phyloP scores from a whole-genome alignment of 2,329 filamentous ascomycete genomes.

The Colletotrichum filicis region DNA sequence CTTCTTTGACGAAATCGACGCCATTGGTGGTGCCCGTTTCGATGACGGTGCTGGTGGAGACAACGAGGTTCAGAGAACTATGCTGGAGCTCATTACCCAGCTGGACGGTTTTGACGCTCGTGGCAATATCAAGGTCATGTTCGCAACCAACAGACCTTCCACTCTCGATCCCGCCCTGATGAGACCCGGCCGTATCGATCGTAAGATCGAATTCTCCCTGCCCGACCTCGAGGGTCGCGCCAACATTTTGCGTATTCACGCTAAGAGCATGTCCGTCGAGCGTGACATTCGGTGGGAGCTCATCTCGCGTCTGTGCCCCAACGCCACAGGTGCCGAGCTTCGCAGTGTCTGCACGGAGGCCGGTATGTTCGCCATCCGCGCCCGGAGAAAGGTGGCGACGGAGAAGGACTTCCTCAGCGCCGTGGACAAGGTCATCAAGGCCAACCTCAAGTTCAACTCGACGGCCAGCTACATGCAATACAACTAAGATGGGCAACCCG shows the following conservation, averaged over 20 bases:
- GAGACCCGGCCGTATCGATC: constrained; percentile 95
- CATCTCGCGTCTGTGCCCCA: constrained; percentile 95
- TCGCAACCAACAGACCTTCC: constrained; percentile 95
- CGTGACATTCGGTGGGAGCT: constrained; percentile 99
- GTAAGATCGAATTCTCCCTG: constrained; percentile 98
- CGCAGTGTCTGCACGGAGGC: constrained; percentile 97
- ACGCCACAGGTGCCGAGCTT: constrained; percentile 95
- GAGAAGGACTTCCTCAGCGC: constrained; percentile 99
- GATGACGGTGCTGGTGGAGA: constrained; percentile 97
- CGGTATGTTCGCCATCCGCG: constrained; percentile 97
- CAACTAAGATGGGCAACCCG: constrained; percentile 72
- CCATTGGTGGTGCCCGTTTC: constrained; percentile 94
- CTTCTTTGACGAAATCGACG: constrained; percentile 99
- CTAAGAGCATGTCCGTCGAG: constrained; percentile 99
- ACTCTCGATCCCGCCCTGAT: constrained; percentile 97
- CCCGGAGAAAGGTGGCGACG: constrained; percentile 94
- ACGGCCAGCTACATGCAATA: constrained; percentile 99
- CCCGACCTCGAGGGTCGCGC: constrained; percentile 97
- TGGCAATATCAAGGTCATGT: constrained; percentile 99
- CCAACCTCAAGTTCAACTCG: constrained; percentile 98
- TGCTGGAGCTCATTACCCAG: constrained; percentile 97
- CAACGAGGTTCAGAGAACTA: constrained; percentile 97
- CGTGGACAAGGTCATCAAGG: constrained; percentile 99
- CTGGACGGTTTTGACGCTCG: constrained; percentile 95
- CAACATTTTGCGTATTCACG: constrained; percentile 97